A percentile compares a stretch with the other conserved stretches of the same genome.
Conservation (phyloP, 345 rosid genomes). For the Kernera saxatilis region DNA sequence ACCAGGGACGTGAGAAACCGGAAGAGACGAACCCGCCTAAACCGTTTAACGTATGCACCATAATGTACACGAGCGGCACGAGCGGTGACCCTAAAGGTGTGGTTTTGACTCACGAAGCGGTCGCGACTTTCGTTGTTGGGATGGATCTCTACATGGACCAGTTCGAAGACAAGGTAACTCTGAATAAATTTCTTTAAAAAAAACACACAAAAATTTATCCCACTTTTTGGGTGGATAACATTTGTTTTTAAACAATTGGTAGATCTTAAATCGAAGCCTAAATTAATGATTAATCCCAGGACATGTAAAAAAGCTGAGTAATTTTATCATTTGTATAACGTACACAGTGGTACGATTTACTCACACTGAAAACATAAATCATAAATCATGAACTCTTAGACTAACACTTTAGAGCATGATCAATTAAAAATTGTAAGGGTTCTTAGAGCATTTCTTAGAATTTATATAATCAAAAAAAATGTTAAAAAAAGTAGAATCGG, state of each 20-base stretch:
- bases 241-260: too few species aligned
- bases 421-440: too few species aligned
- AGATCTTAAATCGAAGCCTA: too few species aligned
- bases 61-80: conserved; percentile 98
- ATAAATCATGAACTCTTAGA: too few species aligned
- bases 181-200: background rate
- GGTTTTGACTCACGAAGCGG: conserved; percentile 75
- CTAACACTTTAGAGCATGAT: too few species aligned
- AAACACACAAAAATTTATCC: background rate
- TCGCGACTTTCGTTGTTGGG: conserved; percentile 53
- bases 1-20: conserved; percentile 62
- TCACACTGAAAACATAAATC: background rate
- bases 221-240: too few species aligned
- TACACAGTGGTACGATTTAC: too few species aligned
- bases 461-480: too few species aligned
- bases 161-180: conserved; percentile 80
- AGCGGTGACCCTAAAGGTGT: conserved; percentile 99
- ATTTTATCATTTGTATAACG: background rate
- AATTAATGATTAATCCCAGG: background rate
- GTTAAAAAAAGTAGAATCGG: too few species aligned
- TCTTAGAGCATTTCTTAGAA: too few species aligned
- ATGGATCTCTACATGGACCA: conserved; percentile 77
- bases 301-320: background rate
- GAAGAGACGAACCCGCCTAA: conserved; percentile 54
- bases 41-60: conserved; percentile 67